These are phyloP conservation scores for Didymella lethalis DNA, from an alignment of 2,329 filamentous ascomycete genomes.

Conservation along the genomic window DNA sequence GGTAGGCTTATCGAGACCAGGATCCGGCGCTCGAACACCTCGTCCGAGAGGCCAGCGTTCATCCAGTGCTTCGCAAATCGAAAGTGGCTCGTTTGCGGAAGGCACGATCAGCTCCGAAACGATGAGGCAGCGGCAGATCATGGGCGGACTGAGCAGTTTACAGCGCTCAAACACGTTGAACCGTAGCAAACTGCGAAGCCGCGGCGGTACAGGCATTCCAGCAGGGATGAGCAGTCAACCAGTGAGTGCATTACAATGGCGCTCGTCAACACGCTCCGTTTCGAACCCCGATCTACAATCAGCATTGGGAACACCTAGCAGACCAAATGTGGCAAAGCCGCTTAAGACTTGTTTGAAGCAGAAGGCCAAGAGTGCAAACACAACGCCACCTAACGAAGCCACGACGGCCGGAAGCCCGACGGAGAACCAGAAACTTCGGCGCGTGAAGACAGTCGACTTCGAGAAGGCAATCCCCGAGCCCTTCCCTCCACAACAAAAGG, in stretches of 20 bases:
- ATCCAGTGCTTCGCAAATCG: constrained; percentile 22
- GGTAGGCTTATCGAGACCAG: background rate
- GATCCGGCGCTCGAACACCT: background rate
- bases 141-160: background rate
- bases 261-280: constrained; percentile 8
- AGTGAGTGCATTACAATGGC: background rate
- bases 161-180: background rate
- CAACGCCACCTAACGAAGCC: constrained; percentile 25
- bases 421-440: constrained; percentile 26
- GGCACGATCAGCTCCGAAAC: constrained; percentile 16
- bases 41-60: constrained; percentile 12
- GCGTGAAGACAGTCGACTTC: constrained; percentile 45
- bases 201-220: background rate
- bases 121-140: background rate
- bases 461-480: constrained; percentile 19
- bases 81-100: constrained; percentile 18
- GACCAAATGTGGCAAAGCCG: constrained; percentile 10
- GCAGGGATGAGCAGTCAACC: background rate
- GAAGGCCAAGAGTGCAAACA: constrained; percentile 34
- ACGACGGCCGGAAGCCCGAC: background rate
- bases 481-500: background rate
- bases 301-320: constrained; percentile 4
- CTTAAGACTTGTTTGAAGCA: constrained; percentile 42
- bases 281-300: constrained; percentile 17
- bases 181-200: background rate